Evolutionary conservation across 2,329 filamentous ascomycete species (phyloP).

Genomic region (Basipetospora chlamydospora): DNA sequence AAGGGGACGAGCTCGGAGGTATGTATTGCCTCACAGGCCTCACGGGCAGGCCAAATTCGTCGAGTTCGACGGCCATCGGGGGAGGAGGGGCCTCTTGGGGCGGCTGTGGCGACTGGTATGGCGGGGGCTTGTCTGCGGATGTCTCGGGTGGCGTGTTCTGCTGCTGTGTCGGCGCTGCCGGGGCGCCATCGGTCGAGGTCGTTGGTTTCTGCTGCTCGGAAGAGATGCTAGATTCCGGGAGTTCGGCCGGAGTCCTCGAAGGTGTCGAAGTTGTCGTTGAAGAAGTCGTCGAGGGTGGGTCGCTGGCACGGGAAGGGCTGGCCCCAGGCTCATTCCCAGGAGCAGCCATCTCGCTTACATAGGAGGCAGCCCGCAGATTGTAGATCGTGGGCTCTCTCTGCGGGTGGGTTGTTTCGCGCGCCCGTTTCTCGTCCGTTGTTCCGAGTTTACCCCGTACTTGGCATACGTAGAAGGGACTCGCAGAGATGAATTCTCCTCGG

Average conservation of each 20-base stretch:
- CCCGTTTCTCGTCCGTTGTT: neutral
- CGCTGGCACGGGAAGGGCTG: constrained; percentile 2
- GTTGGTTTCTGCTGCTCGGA: neutral
- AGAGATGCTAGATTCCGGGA: neutral
- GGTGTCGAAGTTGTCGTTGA: neutral
- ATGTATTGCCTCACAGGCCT: constrained; percentile 3
- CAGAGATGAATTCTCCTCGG: too few species aligned
- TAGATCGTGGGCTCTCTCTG: neutral
- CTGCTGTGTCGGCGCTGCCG: neutral
- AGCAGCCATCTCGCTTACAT: constrained; percentile 5
- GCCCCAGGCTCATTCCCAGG: constrained; percentile 1
- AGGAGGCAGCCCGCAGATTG: neutral
- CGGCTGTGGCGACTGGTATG: too few species aligned
- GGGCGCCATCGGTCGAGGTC: constrained; percentile 1
- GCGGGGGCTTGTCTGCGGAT: neutral
- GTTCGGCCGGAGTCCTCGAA: neutral
- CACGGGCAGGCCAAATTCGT: constrained; percentile 6
- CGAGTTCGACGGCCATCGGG: constrained; percentile 2
- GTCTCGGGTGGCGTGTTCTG: neutral
- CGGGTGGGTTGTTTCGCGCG: too few species aligned
- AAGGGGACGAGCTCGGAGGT: neutral
- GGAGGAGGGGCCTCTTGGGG: neutral
- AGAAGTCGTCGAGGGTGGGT: neutral
- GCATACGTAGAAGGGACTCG: neutral
- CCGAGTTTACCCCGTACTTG: neutral